Evolutionary conservation across 257 asterid species (phyloP).

Genomic region (Cynanchum wilfordii): DNA sequence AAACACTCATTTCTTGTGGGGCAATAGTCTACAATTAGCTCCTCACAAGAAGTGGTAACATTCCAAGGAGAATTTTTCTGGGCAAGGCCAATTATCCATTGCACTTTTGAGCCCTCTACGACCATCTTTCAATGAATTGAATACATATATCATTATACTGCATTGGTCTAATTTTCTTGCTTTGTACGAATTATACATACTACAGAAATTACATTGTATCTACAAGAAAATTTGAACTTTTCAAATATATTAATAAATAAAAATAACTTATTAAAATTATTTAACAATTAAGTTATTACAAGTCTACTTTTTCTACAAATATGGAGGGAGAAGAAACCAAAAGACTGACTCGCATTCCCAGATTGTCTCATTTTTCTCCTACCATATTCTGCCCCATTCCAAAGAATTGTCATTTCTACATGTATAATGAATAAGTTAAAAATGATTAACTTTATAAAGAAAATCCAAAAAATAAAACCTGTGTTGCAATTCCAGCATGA

Average conservation of each 20-base stretch:
- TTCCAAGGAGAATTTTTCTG: neutral
- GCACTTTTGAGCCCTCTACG: neutral
- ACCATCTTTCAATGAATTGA: neutral
- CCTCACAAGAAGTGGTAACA: neutral
- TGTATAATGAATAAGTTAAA: neutral
- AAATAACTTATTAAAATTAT: neutral
- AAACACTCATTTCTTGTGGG: neutral
- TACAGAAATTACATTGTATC: neutral
- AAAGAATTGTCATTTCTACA: neutral
- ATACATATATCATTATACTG: neutral
- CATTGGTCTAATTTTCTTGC: neutral
- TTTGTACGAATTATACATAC: neutral
- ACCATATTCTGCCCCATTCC: neutral
- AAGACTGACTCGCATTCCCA: neutral
- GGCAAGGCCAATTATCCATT: no score
- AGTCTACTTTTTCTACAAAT: neutral
- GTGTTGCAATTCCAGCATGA: conserved; percentile 99
- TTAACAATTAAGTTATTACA: neutral
- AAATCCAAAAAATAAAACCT: conserved; percentile 39
- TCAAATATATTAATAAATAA: neutral
- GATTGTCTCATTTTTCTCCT: neutral
- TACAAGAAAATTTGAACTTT: neutral
- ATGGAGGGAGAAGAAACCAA: neutral
- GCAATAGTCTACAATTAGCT: neutral
- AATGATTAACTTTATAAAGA: neutral